Evolutionary conservation across 2,329 filamentous ascomycete species (phyloP).

Genomic region (Ophiostoma perfectum): DNA sequence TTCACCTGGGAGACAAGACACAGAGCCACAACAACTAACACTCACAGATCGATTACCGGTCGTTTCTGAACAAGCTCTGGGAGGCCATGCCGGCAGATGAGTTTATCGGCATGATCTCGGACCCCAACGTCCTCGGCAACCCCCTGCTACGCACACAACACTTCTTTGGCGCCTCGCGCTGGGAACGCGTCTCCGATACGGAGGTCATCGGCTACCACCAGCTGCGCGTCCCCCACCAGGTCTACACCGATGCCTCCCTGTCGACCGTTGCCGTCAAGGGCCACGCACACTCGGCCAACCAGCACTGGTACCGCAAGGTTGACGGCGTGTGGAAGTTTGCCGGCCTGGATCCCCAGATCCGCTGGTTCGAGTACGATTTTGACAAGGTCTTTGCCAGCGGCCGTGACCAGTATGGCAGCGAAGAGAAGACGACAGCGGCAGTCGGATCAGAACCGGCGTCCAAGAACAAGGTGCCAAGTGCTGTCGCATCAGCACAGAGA

Average conservation of each 20-base stretch:
- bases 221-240: conserved; percentile 57
- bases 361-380: conserved; percentile 55
- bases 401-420: conserved; percentile 26
- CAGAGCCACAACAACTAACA: conserved; percentile 17
- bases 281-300: conserved; percentile 54
- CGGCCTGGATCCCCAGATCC: conserved; percentile 49
- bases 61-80: conserved; percentile 56
- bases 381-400: conserved; percentile 30
- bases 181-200: conserved; percentile 53
- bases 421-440: background rate
- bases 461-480: background rate
- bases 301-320: conserved; percentile 53
- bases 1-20: background rate
- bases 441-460: background rate
- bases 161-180: conserved; percentile 55
- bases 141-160: conserved; percentile 59
- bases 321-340: conserved; percentile 59
- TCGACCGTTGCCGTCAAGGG: conserved; percentile 50
- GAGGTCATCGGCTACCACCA: conserved; percentile 57
- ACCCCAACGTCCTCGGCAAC: conserved; percentile 54
- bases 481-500: background rate
- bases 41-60: conserved; percentile 64
- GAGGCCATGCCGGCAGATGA: conserved; percentile 56
- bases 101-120: conserved; percentile 56
- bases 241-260: conserved; percentile 44